Evolutionary conservation across 805 yeast genomes (phyloP), one percentile per base, ranked within the genome.

Genomic region (Citeromyces matritensis): DNA sequence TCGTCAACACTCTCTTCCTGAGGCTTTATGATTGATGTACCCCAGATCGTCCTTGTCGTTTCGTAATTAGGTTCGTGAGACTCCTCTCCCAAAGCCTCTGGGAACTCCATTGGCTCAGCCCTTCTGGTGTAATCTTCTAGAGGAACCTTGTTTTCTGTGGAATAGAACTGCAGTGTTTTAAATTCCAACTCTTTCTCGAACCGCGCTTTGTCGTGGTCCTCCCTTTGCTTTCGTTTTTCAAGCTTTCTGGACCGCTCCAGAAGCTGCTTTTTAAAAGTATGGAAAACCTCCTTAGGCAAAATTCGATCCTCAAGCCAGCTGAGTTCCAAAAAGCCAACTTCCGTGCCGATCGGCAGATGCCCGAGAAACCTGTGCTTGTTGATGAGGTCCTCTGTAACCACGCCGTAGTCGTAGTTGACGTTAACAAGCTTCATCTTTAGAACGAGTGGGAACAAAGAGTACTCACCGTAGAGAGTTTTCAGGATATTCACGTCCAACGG

Each of bases 321-420:
- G 32, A 95, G 67, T 43, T 91, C 97, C 33, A 91, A 47, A 39
- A 82, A 73, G 8, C 85, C 93, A 27, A 88, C 51, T 32, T 78
- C 80, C 0, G 95, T 78, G 2, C 96, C 96, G 19, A 70, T 48
- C 0, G 98, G 96, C 14, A 85, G 53, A 50, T 88, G 88, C 1
- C 80, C 65, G 35, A 91, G 53, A 48, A 80, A 84, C 49, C 84
- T 86, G 48, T 65, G 65, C 40, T 74, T 70, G 32, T 68, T 65
- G 2, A 69, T 42, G 43, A 78, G 39, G 3, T 70, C 71, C 10
- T 69, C 74, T 0, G 77, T 67, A 2, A 76, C 67, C 13, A 78
- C 60, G 10, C 43, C 39, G 15, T 68, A 68, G 24, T 80, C 93
- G 44, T 66, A 67, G 30, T 59, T 65, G 25, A 88, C 68, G 46